A percentile compares a stretch with the other conserved stretches of the same genome.
phyloP scores from a whole-genome alignment of 345 rosid species.

The Gossypium mustelinum region DNA sequence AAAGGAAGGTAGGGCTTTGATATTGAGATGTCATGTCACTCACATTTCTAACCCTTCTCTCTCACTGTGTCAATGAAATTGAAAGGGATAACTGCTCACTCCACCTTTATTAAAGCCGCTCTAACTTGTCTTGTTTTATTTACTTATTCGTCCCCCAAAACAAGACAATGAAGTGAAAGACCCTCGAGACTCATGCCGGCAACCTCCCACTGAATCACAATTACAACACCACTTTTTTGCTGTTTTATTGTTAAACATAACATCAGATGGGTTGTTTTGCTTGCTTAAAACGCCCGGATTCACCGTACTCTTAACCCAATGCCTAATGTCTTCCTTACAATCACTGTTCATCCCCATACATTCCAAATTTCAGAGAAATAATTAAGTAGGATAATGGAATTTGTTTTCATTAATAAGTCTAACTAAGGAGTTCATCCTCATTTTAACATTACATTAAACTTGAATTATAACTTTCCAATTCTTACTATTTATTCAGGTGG shows the following conservation, averaged over 20 bases:
- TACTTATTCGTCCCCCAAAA: not conserved
- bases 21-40: slow-evolving; percentile 22
- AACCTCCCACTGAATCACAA: not conserved
- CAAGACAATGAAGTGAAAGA: not conserved
- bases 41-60: slow-evolving; percentile 3
- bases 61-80: too few relatives aligned
- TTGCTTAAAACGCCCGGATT: slow-evolving; percentile 18
- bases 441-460: too few relatives aligned
- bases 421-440: too few relatives aligned
- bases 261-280: not conserved
- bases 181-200: slow-evolving; percentile 27
- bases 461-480: too few relatives aligned
- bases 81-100: not conserved
- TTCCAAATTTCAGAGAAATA: not conserved
- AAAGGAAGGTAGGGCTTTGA: not conserved
- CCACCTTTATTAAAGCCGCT: slow-evolving; percentile 16
- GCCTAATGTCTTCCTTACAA: not conserved
- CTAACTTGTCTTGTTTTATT: not conserved
- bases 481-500: too few relatives aligned
- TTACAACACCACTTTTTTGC: not conserved
- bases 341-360: not conserved
- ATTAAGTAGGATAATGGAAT: too few relatives aligned
- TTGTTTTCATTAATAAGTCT: too few relatives aligned
- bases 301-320: slow-evolving; percentile 17
- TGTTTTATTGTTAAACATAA: not conserved